Conservation (phyloP, 805 yeast species). For the Lipomyces spencermartinsiae region DNA sequence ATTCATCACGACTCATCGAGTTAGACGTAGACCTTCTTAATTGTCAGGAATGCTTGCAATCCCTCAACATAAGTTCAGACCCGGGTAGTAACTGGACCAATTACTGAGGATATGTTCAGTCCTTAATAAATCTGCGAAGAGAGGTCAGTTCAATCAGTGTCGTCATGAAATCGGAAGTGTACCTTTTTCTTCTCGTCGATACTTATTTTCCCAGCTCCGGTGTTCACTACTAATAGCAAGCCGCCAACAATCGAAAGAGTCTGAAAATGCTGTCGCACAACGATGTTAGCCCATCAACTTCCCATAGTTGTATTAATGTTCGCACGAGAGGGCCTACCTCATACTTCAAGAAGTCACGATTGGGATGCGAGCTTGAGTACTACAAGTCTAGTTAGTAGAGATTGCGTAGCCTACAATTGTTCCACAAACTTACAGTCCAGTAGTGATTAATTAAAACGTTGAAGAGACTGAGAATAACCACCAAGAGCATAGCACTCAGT, state of each 20-base stretch:
- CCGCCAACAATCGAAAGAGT: conserved; percentile 96
- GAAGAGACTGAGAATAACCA: conserved; percentile 73
- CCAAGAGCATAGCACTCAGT: conserved; percentile 73
- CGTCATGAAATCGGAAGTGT: conserved; percentile 46
- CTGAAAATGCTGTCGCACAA: conserved; percentile 70
- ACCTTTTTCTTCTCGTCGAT: conserved; percentile 95
- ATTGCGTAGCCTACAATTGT: not conserved
- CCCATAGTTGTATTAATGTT: not conserved
- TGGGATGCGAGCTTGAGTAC: conserved; percentile 68
- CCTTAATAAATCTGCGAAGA: not conserved
- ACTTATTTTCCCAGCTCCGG: conserved; percentile 95
- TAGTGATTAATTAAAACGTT: conserved; percentile 83
- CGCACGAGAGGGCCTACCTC: conserved; percentile 50
- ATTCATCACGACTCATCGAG: not conserved
- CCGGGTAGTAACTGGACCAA: not conserved
- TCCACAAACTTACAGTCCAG: conserved; percentile 60
- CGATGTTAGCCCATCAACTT: not conserved
- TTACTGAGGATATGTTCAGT: not conserved
- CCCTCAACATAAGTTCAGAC: not conserved
- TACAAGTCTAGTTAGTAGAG: not conserved
- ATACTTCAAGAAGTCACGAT: conserved; percentile 87
- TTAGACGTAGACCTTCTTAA: not conserved
- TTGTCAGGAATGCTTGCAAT: not conserved
- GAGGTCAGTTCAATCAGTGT: not conserved
- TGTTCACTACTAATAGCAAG: conserved; percentile 82